Evolutionary conservation across 208 protist genomes (phyloP).

Genomic region (Acanthamoeba lenticulata): DNA sequence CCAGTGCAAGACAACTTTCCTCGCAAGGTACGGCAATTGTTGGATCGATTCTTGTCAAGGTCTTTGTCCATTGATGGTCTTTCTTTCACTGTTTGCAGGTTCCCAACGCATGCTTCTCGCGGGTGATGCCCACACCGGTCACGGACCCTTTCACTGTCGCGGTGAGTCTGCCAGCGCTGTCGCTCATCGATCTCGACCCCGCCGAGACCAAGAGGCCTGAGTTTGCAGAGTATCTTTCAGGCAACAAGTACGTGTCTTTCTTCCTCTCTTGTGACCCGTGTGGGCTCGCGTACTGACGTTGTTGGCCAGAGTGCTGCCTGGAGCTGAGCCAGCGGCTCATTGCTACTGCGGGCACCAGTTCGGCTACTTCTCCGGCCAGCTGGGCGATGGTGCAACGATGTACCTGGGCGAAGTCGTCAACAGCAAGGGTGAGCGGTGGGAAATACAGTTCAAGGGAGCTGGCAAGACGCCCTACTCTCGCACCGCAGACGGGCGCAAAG

Average conservation of each 20-base stretch:
- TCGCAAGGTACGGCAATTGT: slow-evolving; percentile 21
- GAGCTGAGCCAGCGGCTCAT: slow-evolving; percentile 78
- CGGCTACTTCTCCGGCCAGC: slow-evolving; percentile 83
- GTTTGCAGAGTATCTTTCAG: slow-evolving; percentile 69
- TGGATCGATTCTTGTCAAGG: not conserved
- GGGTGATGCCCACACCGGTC: slow-evolving; percentile 69
- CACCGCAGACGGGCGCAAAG: slow-evolving; percentile 81
- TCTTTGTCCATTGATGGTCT: not conserved
- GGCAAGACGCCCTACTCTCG: slow-evolving; percentile 85
- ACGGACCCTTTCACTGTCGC: slow-evolving; percentile 61
- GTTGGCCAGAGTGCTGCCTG: slow-evolving; percentile 70
- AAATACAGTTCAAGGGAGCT: slow-evolving; percentile 72
- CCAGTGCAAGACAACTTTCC: slow-evolving; percentile 56
- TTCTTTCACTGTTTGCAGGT: not conserved
- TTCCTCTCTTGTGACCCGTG: not conserved
- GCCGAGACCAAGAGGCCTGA: slow-evolving; percentile 49
- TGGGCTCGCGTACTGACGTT: not conserved
- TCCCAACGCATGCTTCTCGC: slow-evolving; percentile 72
- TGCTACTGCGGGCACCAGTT: slow-evolving; percentile 86
- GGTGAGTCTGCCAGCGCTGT: slow-evolving; percentile 53
- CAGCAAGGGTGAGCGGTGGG: slow-evolving; percentile 73
- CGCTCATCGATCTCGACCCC: slow-evolving; percentile 69
- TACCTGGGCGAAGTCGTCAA: slow-evolving; percentile 82
- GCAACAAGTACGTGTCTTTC: slow-evolving; percentile 17
- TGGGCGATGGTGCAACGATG: slow-evolving; percentile 85